Conservation (phyloP, 345 rosid species). For the Eucalyptus sideroxylon region DNA sequence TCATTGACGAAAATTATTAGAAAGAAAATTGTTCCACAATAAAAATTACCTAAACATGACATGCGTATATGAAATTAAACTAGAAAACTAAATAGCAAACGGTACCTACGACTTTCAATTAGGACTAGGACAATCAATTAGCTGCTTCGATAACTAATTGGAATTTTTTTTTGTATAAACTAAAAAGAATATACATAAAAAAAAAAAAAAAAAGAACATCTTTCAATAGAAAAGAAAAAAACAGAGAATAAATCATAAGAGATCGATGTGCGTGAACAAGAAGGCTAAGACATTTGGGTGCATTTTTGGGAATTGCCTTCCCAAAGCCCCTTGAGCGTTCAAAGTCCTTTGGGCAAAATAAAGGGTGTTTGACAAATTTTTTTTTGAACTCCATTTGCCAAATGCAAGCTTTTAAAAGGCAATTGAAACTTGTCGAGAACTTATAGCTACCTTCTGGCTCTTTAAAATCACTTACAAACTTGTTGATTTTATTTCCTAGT, state of each 20-base stretch:
- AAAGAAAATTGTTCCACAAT: background rate
- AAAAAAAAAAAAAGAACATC: background rate
- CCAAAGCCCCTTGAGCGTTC: too few species aligned
- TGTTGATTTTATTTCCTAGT: background rate
- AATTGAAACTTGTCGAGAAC: background rate
- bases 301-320: too few species aligned
- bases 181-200: background rate
- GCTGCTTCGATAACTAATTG: background rate
- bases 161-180: background rate
- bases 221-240: background rate
- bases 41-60: background rate
- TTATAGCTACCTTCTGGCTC: background rate
- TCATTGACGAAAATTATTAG: background rate
- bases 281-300: background rate
- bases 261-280: background rate
- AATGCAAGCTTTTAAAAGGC: too few species aligned
- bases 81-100: background rate
- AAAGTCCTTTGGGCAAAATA: too few species aligned
- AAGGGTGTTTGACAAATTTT: too few species aligned
- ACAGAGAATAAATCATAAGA: background rate
- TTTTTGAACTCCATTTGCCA: too few species aligned
- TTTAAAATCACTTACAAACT: background rate
- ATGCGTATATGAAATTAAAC: background rate
- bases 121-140: background rate
- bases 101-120: background rate